Evolutionary conservation across 805 yeast species (phyloP).

Genomic region (Maudiozyma serrabonitensis): DNA sequence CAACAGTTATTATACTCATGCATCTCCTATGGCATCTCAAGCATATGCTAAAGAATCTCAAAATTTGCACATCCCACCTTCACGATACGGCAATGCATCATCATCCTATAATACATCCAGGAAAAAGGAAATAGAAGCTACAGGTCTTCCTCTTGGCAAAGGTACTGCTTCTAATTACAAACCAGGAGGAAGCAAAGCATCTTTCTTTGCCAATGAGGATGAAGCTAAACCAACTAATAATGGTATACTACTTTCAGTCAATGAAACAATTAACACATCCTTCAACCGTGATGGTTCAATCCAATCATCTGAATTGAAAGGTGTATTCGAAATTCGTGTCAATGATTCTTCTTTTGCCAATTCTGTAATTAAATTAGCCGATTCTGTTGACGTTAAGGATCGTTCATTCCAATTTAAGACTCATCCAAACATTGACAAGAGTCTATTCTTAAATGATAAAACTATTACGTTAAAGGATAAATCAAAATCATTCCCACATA

Average conservation of each 20-base stretch:
- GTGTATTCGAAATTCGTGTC: conserved; percentile 82
- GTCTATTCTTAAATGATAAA: conserved; percentile 45
- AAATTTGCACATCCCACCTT: not conserved
- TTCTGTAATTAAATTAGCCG: conserved; percentile 50
- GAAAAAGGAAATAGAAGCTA: not conserved
- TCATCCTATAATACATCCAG: not conserved
- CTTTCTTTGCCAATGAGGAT: conserved; percentile 9
- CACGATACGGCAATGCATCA: not conserved
- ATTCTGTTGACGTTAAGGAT: conserved; percentile 39
- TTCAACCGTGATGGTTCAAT: conserved; percentile 78
- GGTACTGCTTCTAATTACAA: no score
- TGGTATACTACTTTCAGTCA: conserved; percentile 69
- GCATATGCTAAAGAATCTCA: not conserved
- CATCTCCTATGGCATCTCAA: conserved; percentile 21
- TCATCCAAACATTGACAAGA: conserved; percentile 90
- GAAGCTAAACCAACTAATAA: conserved; percentile 40
- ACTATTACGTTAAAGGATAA: conserved; percentile 69
- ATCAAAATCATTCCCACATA: conserved; percentile 76
- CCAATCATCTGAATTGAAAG: conserved; percentile 66
- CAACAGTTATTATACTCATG: conserved; percentile 29
- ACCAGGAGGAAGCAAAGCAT: not conserved
- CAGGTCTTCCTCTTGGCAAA: not conserved
- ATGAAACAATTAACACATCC: conserved; percentile 70
- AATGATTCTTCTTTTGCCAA: conserved; percentile 64
- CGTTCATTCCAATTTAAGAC: conserved; percentile 65